These are phyloP conservation scores for Coprinopsis cinerea DNA, from an alignment of 768 basidiomycete species.

Conservation along the genomic window DNA sequence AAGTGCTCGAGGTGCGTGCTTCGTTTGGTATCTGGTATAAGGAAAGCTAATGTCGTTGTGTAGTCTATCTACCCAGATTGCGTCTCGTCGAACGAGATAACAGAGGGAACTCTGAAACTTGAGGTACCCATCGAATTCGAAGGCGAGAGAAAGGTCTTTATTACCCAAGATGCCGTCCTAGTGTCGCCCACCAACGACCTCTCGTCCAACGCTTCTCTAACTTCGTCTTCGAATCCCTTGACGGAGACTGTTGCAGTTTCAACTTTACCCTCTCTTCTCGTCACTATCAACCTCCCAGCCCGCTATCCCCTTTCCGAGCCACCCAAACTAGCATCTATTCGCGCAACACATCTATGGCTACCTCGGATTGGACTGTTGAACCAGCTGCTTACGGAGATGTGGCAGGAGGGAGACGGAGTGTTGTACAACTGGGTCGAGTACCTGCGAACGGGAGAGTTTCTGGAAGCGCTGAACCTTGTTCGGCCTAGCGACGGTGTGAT, in stretches of 20 bases:
- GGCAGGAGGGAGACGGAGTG: slow-evolving; percentile 54
- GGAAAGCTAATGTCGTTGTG: not conserved
- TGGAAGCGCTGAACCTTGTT: slow-evolving; percentile 38
- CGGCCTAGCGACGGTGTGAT: slow-evolving; percentile 28
- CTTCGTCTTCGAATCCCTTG: slow-evolving; percentile 1
- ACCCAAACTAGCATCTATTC: slow-evolving; percentile 50
- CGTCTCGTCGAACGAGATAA: slow-evolving; percentile 38
- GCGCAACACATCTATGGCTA: slow-evolving; percentile 57
- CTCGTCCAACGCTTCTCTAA: not conserved
- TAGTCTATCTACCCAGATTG: slow-evolving; percentile 81
- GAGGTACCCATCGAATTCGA: slow-evolving; percentile 63
- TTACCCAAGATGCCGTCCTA: slow-evolving; percentile 25
- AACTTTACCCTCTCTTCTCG: slow-evolving; percentile 56
- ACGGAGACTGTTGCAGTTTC: slow-evolving; percentile 32
- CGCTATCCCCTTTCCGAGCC: slow-evolving; percentile 49
- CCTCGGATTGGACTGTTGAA: slow-evolving; percentile 32
- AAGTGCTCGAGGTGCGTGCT: slow-evolving; percentile 50
- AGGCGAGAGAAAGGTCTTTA: slow-evolving; percentile 30
- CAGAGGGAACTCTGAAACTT: slow-evolving; percentile 41
- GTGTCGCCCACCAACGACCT: not conserved
- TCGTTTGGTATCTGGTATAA: not conserved
- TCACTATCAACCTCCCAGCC: slow-evolving; percentile 48
- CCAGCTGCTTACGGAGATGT: slow-evolving; percentile 43
- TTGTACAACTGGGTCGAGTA: slow-evolving; percentile 71
- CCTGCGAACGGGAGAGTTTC: slow-evolving; percentile 61